Evolutionary conservation across 805 yeast species (phyloP).

Genomic region (Ogataea methylovora): DNA sequence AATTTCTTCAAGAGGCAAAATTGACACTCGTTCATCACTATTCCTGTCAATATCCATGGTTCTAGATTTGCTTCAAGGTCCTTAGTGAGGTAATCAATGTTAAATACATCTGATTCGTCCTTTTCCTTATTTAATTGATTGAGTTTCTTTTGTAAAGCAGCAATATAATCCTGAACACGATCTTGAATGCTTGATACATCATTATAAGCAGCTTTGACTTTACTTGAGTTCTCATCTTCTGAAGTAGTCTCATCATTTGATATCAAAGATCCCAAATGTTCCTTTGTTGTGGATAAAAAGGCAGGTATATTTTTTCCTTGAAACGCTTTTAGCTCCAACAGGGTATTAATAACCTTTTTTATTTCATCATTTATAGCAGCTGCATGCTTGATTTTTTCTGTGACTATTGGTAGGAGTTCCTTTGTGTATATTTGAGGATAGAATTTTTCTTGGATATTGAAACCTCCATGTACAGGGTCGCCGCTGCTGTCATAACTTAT

Average conservation of each 20-base stretch:
- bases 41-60: conserved; percentile 32
- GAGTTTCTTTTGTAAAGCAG: conserved; percentile 9
- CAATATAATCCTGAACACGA: conserved; percentile 5
- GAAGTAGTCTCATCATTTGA: conserved; percentile 1
- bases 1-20: conserved; percentile 22
- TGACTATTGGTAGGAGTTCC: conserved; percentile 17
- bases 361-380: conserved; percentile 9
- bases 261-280: conserved; percentile 12
- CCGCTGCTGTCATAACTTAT: conserved; percentile 24
- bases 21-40: conserved; percentile 23
- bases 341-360: conserved; percentile 7
- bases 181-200: conserved; percentile 13
- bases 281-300: conserved; percentile 18
- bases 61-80: conserved; percentile 17
- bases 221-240: conserved; percentile 5
- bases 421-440: conserved; percentile 33
- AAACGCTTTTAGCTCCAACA: conserved; percentile 18
- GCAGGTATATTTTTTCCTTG: conserved; percentile 25
- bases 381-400: conserved; percentile 10
- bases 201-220: conserved; percentile 10
- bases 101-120: conserved; percentile 13
- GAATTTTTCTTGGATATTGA: conserved; percentile 22
- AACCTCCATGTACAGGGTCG: conserved; percentile 18
- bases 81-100: conserved; percentile 20
- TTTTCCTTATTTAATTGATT: conserved; percentile 9